Conservation (phyloP, 805 yeast species). For the Pichia paraexigua region DNA sequence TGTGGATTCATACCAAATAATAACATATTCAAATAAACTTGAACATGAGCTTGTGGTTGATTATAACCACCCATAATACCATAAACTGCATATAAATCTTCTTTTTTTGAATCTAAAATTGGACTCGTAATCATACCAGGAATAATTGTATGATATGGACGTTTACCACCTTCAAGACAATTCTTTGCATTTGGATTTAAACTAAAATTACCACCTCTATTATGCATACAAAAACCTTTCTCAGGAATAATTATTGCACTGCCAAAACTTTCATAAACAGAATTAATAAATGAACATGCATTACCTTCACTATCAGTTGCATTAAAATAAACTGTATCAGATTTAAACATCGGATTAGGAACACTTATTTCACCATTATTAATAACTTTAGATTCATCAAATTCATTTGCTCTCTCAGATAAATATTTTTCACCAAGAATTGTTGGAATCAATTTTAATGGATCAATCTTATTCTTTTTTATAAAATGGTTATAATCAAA, state of each 20-base stretch:
- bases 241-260: conserved; percentile 58
- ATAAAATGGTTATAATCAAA: conserved; percentile 45
- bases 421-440: conserved; percentile 46
- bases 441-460: conserved; percentile 24
- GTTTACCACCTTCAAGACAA: conserved; percentile 56
- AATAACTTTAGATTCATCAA: conserved; percentile 33
- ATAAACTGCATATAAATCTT: conserved; percentile 45
- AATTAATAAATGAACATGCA: conserved; percentile 75
- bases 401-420: conserved; percentile 39
- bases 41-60: conserved; percentile 83
- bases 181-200: conserved; percentile 50
- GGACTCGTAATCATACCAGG: conserved; percentile 68
- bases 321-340: conserved; percentile 67
- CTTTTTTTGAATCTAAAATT: conserved; percentile 12
- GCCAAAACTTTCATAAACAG: conserved; percentile 65
- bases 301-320: conserved; percentile 63
- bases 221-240: conserved; percentile 63
- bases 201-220: conserved; percentile 71
- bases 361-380: conserved; percentile 30
- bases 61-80: conserved; percentile 86
- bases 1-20: conserved; percentile 63
- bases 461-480: conserved; percentile 12
- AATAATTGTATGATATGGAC: conserved; percentile 78
- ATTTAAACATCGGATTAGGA: conserved; percentile 48
- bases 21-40: conserved; percentile 59